Evolutionary conservation across 1,284 basidiomycete species (phyloP).

Genomic region (Ceratobasidium sp.): DNA sequence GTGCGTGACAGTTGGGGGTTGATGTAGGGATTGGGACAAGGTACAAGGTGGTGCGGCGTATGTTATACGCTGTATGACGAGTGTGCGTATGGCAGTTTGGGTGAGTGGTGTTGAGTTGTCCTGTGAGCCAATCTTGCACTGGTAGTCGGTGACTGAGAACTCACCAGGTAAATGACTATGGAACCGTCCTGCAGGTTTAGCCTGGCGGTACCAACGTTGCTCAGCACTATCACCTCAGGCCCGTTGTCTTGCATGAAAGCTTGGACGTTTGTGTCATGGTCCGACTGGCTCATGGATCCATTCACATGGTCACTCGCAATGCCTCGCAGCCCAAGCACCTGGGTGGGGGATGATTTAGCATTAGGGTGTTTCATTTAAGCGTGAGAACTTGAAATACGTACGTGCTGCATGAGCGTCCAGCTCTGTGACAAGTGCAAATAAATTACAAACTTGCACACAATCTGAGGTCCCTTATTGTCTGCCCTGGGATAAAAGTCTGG

Average conservation of each 20-base stretch:
- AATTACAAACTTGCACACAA: neutral
- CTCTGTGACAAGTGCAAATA: constrained; percentile 10
- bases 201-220: neutral
- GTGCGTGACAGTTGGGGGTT: neutral
- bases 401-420: neutral
- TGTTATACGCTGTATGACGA: too few species aligned
- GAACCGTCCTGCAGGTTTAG: constrained; percentile 5
- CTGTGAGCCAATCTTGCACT: neutral
- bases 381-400: neutral
- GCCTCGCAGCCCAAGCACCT: neutral
- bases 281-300: neutral
- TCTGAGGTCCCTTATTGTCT: too few species aligned
- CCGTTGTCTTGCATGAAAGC: neutral
- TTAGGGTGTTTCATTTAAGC: neutral
- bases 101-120: too few species aligned
- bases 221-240: neutral
- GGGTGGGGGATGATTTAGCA: neutral
- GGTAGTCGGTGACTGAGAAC: neutral
- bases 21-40: too few species aligned
- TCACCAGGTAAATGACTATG: neutral
- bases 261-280: neutral
- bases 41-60: too few species aligned
- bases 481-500: too few species aligned
- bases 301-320: neutral
- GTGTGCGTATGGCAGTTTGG: too few species aligned